Percentiles rank a stretch among this genome's conserved stretches.
Conservation (phyloP, 116 monocot genomes). For the Thalassia testudinum region DNA sequence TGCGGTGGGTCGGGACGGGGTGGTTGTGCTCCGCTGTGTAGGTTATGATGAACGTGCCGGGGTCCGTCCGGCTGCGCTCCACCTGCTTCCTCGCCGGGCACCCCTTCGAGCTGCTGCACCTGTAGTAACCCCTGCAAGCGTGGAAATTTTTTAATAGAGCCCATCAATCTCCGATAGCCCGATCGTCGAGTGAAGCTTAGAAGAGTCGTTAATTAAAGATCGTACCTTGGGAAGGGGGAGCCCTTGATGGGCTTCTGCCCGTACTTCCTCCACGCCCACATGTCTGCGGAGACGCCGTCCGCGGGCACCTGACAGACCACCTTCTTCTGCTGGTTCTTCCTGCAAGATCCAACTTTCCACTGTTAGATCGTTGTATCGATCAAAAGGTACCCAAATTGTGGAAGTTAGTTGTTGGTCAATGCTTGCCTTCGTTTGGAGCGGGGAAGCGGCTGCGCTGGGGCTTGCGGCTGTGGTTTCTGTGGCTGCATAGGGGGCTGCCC, state of each 20-base stretch:
- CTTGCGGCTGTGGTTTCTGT: neutral
- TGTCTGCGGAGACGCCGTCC: conserved; percentile 36
- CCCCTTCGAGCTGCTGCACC: conserved; percentile 63
- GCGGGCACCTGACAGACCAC: conserved; percentile 53
- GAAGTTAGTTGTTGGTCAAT: neutral
- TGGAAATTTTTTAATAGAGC: no score
- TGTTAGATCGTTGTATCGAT: neutral
- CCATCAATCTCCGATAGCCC: neutral
- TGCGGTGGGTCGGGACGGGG: conserved; percentile 55
- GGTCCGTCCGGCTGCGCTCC: conserved; percentile 43
- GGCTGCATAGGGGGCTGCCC: neutral
- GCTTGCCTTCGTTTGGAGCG: conserved; percentile 27
- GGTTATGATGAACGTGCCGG: conserved; percentile 32
- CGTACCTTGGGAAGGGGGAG: conserved; percentile 55
- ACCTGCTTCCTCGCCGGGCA: conserved; percentile 61
- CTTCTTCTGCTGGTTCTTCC: conserved; percentile 68
- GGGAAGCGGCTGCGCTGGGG: conserved; percentile 1
- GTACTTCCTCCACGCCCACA: conserved; percentile 85
- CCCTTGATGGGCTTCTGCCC: conserved; percentile 85
- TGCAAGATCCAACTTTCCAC: conserved; percentile 1
- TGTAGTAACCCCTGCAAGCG: conserved; percentile 54
- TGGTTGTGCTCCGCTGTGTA: conserved; percentile 81
- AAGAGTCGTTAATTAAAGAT: neutral
- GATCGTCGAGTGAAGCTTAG: neutral
- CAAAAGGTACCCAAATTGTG: neutral